phyloP scores from a whole-genome alignment of 1,284 basidiomycete genomes.

The Marasmius oreades region DNA sequence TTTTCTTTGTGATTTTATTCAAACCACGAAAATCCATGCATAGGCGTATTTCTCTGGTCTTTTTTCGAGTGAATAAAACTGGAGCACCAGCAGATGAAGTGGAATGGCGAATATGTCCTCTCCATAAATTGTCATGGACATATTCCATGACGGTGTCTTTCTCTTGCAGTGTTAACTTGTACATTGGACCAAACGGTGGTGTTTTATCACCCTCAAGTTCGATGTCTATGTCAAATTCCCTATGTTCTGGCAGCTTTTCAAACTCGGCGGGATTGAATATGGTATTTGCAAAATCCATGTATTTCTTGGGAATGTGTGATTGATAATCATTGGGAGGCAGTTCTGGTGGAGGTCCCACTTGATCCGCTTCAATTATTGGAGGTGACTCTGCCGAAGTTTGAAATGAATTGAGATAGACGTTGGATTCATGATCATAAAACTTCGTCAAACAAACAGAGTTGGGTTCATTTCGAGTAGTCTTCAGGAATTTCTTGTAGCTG shows the following conservation, averaged over 20 bases:
- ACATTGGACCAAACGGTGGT: conserved; percentile 31
- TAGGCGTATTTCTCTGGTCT: conserved; percentile 31
- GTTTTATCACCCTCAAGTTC: conserved; percentile 27
- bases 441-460: not conserved
- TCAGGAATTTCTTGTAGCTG: not conserved
- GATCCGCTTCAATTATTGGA: too few species aligned
- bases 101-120: conserved; percentile 32
- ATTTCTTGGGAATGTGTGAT: not conserved
- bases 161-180: conserved; percentile 29
- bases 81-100: conserved; percentile 33
- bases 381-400: not conserved
- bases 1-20: conserved; percentile 35
- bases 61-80: conserved; percentile 46
- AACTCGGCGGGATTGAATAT: conserved; percentile 20
- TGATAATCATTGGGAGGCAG: not conserved
- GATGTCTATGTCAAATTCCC: conserved; percentile 24
- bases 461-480: not conserved
- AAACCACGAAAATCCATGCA: conserved; percentile 42
- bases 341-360: not conserved
- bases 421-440: not conserved
- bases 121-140: conserved; percentile 32
- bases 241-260: conserved; percentile 18
- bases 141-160: conserved; percentile 30
- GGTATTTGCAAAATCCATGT: not conserved
- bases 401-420: not conserved